Percentiles rank a stretch among this genome's conserved stretches.
Evolutionary conservation across 768 basidiomycete species (phyloP).

Genomic region (Scleroderma citrinum): DNA sequence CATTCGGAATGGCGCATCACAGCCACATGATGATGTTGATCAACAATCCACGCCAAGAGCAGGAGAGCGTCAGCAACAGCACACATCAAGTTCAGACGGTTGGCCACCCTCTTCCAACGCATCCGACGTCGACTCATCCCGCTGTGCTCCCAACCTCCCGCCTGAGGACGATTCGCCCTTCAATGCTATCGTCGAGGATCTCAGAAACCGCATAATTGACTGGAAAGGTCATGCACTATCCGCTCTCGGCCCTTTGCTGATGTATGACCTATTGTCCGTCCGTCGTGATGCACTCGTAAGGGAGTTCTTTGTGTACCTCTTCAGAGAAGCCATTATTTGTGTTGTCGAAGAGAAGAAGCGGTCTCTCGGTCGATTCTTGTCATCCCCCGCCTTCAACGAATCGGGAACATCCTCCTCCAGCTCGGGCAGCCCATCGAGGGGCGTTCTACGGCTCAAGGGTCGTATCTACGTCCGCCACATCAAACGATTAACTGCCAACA

Average conservation of each 20-base stretch:
- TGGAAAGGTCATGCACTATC: conserved; percentile 95
- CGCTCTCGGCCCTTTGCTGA: conserved; percentile 81
- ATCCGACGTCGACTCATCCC: conserved; percentile 30
- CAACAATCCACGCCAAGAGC: conserved; percentile 6
- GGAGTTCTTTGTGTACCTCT: conserved; percentile 95
- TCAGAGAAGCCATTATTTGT: conserved; percentile 96
- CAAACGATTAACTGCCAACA: conserved; percentile 78
- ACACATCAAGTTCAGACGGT: conserved; percentile 14
- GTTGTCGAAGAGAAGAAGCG: conserved; percentile 95
- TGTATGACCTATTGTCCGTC: conserved; percentile 89
- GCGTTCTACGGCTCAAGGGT: conserved; percentile 87
- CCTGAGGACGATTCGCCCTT: conserved; percentile 72
- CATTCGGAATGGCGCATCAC: conserved; percentile 22
- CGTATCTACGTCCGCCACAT: conserved; percentile 95
- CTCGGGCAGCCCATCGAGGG: conserved; percentile 35
- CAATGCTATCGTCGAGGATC: conserved; percentile 78
- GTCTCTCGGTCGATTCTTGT: conserved; percentile 67
- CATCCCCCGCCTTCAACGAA: conserved; percentile 54
- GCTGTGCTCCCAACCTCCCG: conserved; percentile 14
- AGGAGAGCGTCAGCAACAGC: conserved; percentile 14
- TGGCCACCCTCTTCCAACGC: conserved; percentile 23
- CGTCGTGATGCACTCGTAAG: conserved; percentile 84
- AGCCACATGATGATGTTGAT: conserved; percentile 19
- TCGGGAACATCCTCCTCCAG: conserved; percentile 37
- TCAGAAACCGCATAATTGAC: conserved; percentile 85